phyloP scores from a whole-genome alignment of 1,284 basidiomycete species.

The Phlebopus sp. region DNA sequence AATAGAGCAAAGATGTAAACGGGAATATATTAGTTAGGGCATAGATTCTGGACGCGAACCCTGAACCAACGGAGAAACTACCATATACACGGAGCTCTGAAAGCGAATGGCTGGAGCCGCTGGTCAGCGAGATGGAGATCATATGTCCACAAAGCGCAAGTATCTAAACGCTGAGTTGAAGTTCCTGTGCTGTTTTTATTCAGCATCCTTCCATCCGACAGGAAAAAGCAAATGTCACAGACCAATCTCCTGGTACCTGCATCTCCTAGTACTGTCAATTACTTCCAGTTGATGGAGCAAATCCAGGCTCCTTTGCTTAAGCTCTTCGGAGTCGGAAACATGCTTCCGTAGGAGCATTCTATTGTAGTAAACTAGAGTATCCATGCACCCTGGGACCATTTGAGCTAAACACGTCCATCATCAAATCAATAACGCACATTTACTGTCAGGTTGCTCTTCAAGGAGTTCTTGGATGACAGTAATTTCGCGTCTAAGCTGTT shows the following conservation, averaged over 20 bases:
- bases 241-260: constrained; percentile 66
- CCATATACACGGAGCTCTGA: no score
- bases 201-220: not conserved
- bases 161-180: constrained; percentile 3
- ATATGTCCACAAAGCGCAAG: no score
- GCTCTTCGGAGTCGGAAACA: constrained; percentile 32
- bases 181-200: constrained; percentile 18
- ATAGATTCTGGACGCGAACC: no score
- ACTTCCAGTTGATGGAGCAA: constrained; percentile 52
- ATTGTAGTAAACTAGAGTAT: constrained; percentile 85
- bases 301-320: constrained; percentile 48
- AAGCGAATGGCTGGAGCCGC: no score
- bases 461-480: constrained; percentile 81
- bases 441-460: constrained; percentile 88
- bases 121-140: no score
- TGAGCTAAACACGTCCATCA: not conserved
- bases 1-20: no score
- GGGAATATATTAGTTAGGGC: no score
- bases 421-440: constrained; percentile 59
- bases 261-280: constrained; percentile 57
- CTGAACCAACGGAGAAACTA: no score
- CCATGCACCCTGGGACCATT: constrained; percentile 77
- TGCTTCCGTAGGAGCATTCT: constrained; percentile 51
- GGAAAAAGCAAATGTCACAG: constrained; percentile 22
- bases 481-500: constrained; percentile 76